phyloP scores from a whole-genome alignment of 352 stramenopile genomes.

The Sclerospora graminicola region DNA sequence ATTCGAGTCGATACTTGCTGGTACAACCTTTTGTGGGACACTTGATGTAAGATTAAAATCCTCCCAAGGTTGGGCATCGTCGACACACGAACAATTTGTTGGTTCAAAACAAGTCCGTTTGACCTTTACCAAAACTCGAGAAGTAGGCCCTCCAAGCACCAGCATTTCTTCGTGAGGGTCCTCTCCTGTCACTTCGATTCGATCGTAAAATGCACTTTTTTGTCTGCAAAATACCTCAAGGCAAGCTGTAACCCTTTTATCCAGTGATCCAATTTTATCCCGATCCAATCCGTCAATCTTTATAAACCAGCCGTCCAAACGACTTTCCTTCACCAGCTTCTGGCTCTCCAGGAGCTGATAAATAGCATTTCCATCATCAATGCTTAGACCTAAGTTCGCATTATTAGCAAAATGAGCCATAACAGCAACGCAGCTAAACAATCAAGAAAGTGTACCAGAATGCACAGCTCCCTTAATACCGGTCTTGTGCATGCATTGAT shows the following conservation, averaged over 20 bases:
- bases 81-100: conserved; percentile 30
- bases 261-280: conserved; percentile 39
- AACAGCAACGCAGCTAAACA: neutral
- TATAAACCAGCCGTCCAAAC: conserved; percentile 37
- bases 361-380: conserved; percentile 65
- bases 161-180: conserved; percentile 46
- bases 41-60: conserved; percentile 27
- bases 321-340: conserved; percentile 25
- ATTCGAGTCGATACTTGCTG: neutral
- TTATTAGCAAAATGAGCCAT: no score
- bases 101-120: conserved; percentile 35
- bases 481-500: conserved; percentile 51
- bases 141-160: conserved; percentile 8
- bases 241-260: no score
- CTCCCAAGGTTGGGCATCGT: conserved; percentile 44
- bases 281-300: conserved; percentile 53
- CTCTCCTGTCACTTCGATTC: conserved; percentile 39
- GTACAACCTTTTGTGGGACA: conserved; percentile 1
- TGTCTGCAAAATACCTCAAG: no score
- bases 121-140: conserved; percentile 9
- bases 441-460: no score
- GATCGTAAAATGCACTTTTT: conserved; percentile 34
- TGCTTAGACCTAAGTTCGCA: conserved; percentile 61
- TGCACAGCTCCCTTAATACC: conserved; percentile 51
- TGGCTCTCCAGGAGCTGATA: conserved; percentile 34